phyloP scores from a whole-genome alignment of 1,284 basidiomycete genomes.

The Bondarzewia mesenterica region DNA sequence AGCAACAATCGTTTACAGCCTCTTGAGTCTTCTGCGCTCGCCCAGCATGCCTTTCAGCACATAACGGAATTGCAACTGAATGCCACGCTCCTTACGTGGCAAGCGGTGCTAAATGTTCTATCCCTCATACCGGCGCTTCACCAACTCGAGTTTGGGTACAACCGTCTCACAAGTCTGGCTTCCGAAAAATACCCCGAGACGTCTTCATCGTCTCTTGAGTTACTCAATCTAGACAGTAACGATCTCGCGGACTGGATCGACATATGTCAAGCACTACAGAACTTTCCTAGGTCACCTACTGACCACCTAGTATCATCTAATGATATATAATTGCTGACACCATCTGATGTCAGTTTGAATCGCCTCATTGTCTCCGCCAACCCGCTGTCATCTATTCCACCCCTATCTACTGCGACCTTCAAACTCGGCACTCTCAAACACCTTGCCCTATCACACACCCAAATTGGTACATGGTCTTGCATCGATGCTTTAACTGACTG shows the following conservation, averaged over 20 bases:
- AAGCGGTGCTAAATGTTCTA: conserved; percentile 48
- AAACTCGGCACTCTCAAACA: conserved; percentile 28
- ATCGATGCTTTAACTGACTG: conserved; percentile 65
- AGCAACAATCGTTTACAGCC: conserved; percentile 55
- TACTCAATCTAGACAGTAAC: conserved; percentile 75
- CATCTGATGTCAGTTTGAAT: conserved; percentile 35
- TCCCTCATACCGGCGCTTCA: conserved; percentile 53
- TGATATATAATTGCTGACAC: conserved; percentile 12
- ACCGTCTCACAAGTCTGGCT: conserved; percentile 41
- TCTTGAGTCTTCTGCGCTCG: conserved; percentile 19
- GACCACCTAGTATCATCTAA: conserved; percentile 16
- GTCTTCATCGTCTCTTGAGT: conserved; percentile 8
- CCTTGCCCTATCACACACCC: conserved; percentile 61
- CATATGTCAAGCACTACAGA: conserved; percentile 36
- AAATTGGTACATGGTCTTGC: conserved; percentile 52
- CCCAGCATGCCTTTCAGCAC: conserved; percentile 39
- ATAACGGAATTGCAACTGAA: conserved; percentile 75
- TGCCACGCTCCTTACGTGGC: conserved; percentile 63
- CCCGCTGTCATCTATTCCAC: conserved; percentile 35
- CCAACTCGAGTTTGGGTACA: conserved; percentile 73
- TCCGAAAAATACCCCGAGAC: conserved; percentile 3
- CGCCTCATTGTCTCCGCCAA: conserved; percentile 70
- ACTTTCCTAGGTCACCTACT: conserved; percentile 38
- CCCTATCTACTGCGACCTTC: not conserved
- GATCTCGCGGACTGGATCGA: conserved; percentile 51